Conservation (phyloP, 1,139 yeast genomes). For the Candida sp. region DNA sequence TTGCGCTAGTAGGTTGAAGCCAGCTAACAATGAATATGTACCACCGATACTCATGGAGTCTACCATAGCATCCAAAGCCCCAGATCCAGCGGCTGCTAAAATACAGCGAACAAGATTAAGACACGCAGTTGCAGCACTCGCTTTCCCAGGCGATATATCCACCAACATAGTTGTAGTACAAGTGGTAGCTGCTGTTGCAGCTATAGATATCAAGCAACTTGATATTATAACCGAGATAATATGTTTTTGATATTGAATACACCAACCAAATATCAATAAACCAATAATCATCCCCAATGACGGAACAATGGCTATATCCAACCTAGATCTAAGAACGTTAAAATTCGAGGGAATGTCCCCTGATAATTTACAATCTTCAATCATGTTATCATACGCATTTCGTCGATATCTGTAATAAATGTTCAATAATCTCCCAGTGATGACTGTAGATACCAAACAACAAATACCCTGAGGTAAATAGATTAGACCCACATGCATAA, state of each 20-base stretch:
- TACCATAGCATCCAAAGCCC: slow-evolving; percentile 29
- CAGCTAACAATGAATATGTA: slow-evolving; percentile 33
- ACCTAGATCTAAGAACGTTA: slow-evolving; percentile 22
- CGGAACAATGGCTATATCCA: slow-evolving; percentile 24
- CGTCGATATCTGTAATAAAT: slow-evolving; percentile 21
- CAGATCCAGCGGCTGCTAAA: slow-evolving; percentile 32
- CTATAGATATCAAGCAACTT: slow-evolving; percentile 24
- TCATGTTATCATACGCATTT: slow-evolving; percentile 14
- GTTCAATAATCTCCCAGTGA: slow-evolving; percentile 26
- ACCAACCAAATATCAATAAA: slow-evolving; percentile 39
- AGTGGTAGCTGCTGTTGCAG: slow-evolving; percentile 25
- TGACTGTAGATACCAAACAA: slow-evolving; percentile 27
- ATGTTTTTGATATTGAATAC: slow-evolving; percentile 23
- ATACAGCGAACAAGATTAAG: slow-evolving; percentile 34
- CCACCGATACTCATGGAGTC: slow-evolving; percentile 31
- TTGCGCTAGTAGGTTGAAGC: slow-evolving; percentile 7
- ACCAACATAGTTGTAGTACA: slow-evolving; percentile 33
- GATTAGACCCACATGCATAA: slow-evolving; percentile 34
- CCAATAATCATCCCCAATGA: slow-evolving; percentile 22
- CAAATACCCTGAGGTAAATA: slow-evolving; percentile 38
- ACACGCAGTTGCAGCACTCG: slow-evolving; percentile 35
- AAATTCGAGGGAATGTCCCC: slow-evolving; percentile 20
- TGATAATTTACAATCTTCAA: slow-evolving; percentile 11
- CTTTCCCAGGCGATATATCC: slow-evolving; percentile 30
- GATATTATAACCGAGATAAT: slow-evolving; percentile 30